Percentiles rank a stretch among this genome's conserved stretches.
Conservation (phyloP, 2,329 filamentous ascomycete genomes). For the Botrytis deweyae region DNA sequence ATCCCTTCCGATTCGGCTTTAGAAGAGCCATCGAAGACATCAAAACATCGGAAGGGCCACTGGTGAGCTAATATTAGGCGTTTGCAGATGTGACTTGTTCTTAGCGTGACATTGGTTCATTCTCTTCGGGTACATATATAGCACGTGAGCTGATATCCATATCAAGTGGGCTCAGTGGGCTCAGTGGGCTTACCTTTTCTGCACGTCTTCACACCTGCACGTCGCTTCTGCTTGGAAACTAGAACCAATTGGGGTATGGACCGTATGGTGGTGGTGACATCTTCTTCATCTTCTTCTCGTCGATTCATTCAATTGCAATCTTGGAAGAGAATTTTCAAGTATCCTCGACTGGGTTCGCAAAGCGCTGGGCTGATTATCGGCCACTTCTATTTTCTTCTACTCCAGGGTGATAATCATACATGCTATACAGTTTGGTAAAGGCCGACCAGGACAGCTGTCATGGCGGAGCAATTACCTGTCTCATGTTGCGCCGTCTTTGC, state of each 20-base stretch:
- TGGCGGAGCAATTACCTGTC: background rate
- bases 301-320: background rate
- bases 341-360: background rate
- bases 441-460: background rate
- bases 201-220: background rate
- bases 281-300: background rate
- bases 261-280: background rate
- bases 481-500: background rate
- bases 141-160: background rate
- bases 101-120: background rate
- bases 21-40: background rate
- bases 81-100: background rate
- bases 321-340: background rate
- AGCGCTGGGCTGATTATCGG: background rate
- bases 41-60: background rate
- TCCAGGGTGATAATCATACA: background rate
- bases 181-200: background rate
- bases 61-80: background rate
- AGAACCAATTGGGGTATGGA: background rate
- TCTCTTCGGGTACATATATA: background rate
- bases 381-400: background rate
- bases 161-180: background rate
- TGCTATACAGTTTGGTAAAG: background rate
- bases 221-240: background rate
- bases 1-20: background rate